Evolutionary conservation across 2,329 filamentous ascomycete species (phyloP).

Genomic region (Verticillium nonalfalfae): DNA sequence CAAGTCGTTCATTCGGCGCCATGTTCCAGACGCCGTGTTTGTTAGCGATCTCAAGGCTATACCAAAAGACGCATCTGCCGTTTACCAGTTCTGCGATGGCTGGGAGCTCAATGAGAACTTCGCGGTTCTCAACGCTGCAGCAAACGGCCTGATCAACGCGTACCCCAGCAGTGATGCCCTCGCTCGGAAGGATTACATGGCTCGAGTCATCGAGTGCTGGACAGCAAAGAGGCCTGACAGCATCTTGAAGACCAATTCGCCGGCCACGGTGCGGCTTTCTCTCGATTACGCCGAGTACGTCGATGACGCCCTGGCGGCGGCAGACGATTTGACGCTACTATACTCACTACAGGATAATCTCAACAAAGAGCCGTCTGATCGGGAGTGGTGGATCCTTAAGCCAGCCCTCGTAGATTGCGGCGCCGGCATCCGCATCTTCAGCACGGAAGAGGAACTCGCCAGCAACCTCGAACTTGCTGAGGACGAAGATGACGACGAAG

Average conservation of each 20-base stretch:
- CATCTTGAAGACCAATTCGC: constrained; percentile 20
- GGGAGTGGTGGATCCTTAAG: constrained; percentile 33
- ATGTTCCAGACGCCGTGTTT: constrained; percentile 20
- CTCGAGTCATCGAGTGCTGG: constrained; percentile 27
- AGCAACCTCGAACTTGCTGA: constrained; percentile 26
- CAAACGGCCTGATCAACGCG: constrained; percentile 25
- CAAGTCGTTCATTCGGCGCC: constrained; percentile 18
- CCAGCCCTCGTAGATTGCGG: constrained; percentile 32
- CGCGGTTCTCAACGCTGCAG: constrained; percentile 19
- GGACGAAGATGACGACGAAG: constrained; percentile 19
- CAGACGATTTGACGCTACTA: constrained; percentile 26
- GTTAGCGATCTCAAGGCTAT: constrained; percentile 20
- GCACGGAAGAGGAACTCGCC: constrained; percentile 27
- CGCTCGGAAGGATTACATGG: constrained; percentile 28
- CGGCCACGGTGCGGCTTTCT: constrained; percentile 24
- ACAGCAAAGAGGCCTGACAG: constrained; percentile 25
- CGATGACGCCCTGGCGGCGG: constrained; percentile 26
- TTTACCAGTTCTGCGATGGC: constrained; percentile 27
- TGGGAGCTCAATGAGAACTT: constrained; percentile 27
- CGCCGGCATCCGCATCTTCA: constrained; percentile 30
- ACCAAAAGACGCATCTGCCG: constrained; percentile 12
- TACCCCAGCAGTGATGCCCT: constrained; percentile 32
- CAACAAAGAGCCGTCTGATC: constrained; percentile 14
- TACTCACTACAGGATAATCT: constrained; percentile 27
- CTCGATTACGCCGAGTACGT: constrained; percentile 32